Base-by-base conservation (phyloP, 2,329 filamentous ascomycete genomes). In the Aspergillus sp. region DNA sequence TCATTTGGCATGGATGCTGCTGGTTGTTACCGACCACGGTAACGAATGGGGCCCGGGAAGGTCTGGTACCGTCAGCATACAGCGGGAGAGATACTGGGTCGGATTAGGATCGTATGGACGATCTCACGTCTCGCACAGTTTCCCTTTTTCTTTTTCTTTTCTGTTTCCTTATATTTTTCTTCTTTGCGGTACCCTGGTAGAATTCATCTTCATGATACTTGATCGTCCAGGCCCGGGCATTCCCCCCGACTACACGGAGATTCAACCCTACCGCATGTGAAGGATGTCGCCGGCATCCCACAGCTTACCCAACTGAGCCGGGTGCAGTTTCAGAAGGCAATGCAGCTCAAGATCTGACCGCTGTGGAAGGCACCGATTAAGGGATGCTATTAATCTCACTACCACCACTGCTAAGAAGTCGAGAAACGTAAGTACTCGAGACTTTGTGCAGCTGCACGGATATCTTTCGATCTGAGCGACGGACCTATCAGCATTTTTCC, bases 401-500 rank as follows among this genome's bases (percentile, higher is more conserved):
- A 36, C 32, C 30, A 36, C 30, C 30, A 36, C 32, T 11, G 10
- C 32, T 36, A 13, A 36, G 32, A 13, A 36, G 32, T 13, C 32
- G 10, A 36, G 10, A 36, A 23, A 30, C 50, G 27, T 53, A 36
- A 32, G 53, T 49, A 60, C 39, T 27, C 23, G 54, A 21, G 36
- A 17, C 36, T 30, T 25, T 17, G 47, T 58, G 57, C 57, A 54
- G 42, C 53, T 59, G 59, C 62, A 64, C 48, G 50, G 58, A 61
- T 60, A 64, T 61, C 59, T 64, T 51, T 51, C 39, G 53, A 62
- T 65, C 56, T 64, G 57, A 52, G 39, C 41, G 19, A 60, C 57
- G 54, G 55, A 23, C 57, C 57, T 60, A 60, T 59, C 57, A 38
- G 36, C 54, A 49, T 61, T 64, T 41, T 62, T 58, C 53, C 54